Percentiles rank a stretch among this genome's conserved stretches.
These are phyloP conservation scores for Fusarium coffeatum DNA, from an alignment of 2,329 filamentous ascomycete species.

Conservation along the genomic window DNA sequence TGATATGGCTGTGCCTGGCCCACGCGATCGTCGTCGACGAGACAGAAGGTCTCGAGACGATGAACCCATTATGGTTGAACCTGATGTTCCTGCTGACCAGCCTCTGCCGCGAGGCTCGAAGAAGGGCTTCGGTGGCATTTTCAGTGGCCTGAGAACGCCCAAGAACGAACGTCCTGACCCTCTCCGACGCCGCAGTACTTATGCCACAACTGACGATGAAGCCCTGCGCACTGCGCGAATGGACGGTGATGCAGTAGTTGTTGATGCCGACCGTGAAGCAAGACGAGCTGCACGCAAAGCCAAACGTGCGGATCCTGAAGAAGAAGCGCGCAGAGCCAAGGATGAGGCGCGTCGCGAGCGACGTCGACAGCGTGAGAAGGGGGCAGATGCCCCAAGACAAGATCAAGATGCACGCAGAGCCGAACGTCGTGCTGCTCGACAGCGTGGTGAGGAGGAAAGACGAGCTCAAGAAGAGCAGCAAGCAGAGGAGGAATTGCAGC, in stretches of 20 bases:
- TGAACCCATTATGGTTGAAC: constrained; percentile 55
- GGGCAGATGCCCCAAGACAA: constrained; percentile 60
- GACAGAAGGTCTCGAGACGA: constrained; percentile 53
- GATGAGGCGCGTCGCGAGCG: constrained; percentile 68
- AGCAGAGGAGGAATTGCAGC: constrained; percentile 61
- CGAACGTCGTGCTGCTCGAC: constrained; percentile 60
- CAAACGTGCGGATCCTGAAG: constrained; percentile 68
- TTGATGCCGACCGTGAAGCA: constrained; percentile 70
- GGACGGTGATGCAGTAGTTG: constrained; percentile 60
- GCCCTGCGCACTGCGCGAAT: constrained; percentile 58
- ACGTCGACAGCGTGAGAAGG: constrained; percentile 61
- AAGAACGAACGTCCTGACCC: constrained; percentile 55
- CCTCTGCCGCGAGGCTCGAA: constrained; percentile 57
- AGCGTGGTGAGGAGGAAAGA: constrained; percentile 43
- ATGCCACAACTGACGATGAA: constrained; percentile 64
- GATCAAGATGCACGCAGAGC: constrained; percentile 66
- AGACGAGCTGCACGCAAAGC: constrained; percentile 72
- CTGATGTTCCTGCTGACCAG: constrained; percentile 48
- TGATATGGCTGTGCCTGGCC: constrained; percentile 48
- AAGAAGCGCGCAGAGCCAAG: constrained; percentile 66
- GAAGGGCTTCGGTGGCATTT: constrained; percentile 69
- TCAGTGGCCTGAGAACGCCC: constrained; percentile 68
- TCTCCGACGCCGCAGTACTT: constrained; percentile 62
- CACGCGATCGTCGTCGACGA: constrained; percentile 51
- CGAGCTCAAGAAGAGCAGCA: constrained; percentile 61